phyloP scores from a whole-genome alignment of 208 protist species.

The Crithidia acanthocephali region DNA sequence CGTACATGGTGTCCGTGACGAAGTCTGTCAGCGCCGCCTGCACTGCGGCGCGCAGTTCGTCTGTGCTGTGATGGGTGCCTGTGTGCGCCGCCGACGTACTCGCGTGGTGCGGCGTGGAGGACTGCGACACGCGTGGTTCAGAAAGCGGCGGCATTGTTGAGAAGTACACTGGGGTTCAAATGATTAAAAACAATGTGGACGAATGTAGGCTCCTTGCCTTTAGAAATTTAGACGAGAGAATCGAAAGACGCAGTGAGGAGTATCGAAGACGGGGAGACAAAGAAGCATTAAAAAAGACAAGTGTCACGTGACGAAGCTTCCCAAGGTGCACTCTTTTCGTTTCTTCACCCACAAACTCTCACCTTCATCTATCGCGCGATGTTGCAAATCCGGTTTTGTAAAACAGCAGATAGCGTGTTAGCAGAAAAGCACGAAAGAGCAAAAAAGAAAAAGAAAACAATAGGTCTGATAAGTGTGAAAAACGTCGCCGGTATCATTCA shows the following conservation, averaged over 20 bases:
- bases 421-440: background rate
- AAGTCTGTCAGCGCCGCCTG: conserved; percentile 26
- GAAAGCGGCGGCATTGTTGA: conserved; percentile 9
- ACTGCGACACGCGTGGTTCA: background rate
- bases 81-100: background rate
- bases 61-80: background rate
- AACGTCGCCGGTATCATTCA: no score
- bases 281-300: no score
- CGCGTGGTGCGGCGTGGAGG: background rate
- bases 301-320: no score
- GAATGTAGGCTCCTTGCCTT: no score
- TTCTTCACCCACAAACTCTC: no score
- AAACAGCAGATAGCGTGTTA: background rate
- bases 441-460: background rate
- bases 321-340: no score
- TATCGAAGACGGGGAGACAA: no score
- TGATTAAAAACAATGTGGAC: background rate
- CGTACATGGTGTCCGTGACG: conserved; percentile 33
- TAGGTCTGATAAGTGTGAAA: background rate
- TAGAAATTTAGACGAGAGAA: background rate
- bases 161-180: background rate
- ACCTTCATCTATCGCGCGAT: background rate
- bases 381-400: background rate
- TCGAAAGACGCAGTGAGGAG: background rate
- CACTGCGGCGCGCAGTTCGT: conserved; percentile 3